Evolutionary conservation across 2,329 filamentous ascomycete species (phyloP), one percentile per base, ranked within the genome.

Genomic region (Aschersonia sp.): DNA sequence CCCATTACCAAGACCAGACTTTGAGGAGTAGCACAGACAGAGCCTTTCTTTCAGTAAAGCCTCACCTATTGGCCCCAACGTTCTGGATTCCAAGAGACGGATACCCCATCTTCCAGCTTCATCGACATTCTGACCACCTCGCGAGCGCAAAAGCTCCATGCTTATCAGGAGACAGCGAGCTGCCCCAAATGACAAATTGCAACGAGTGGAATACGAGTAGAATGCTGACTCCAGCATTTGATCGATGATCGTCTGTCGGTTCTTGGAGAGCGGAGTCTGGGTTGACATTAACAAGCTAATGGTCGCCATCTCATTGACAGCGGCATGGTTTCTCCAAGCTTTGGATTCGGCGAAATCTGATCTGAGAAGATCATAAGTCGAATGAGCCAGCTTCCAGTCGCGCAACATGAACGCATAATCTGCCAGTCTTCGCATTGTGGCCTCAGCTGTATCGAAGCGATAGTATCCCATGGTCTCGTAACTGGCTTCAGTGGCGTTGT

Each of bases 381-480:
- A 88, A 55, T 92, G 79, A 8, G 92, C 87, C 37, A 98, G 70
- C 64, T 94, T 95, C 80, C 84, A 98, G 63, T 98, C 94, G 32
- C 92, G 79, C 39, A 98, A 74, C 89, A 98, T 95, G 59, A 98
- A 94, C 9, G 88, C 83, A 65, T 90, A 97, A 61, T 98, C 92
- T 42, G 87, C 92, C 45, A 98, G 70, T 59, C 94, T 94, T 37
- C 92, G 82, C 78, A 98, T 86, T 45, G 92, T 76, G 4, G 90
- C 89, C 68, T 98, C 94, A 0, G 88, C 81, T 0, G 84, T 71
- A 52, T 94, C 87, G 1, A 87, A 83, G 30, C 77, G 74, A 63
- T 97, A 98, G 61, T 86, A 94, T 1, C 88, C 88, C 6, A 79
- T 64, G 39, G 74, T 66, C 62, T 95, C 87, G 63, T 94, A 95